Evolutionary conservation across 2,329 filamentous ascomycete species (phyloP).

Genomic region (Metarhizium anisopliae): DNA sequence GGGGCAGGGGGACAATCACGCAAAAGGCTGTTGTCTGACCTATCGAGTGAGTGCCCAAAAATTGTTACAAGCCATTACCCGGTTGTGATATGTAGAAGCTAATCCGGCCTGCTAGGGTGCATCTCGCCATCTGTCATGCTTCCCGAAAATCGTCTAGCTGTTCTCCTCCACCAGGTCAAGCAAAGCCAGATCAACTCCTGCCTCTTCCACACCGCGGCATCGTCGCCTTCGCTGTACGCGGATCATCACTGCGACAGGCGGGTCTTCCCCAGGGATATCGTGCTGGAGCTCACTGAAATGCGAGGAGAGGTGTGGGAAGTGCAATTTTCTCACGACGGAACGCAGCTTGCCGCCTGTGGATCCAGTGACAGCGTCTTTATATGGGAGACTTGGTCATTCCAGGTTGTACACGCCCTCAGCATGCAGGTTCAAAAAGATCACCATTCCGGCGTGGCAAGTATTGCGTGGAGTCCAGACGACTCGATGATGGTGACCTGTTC

Average conservation of each 20-base stretch:
- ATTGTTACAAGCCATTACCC: not conserved
- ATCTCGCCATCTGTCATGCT: slow-evolving; percentile 97
- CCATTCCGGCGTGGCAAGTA: slow-evolving; percentile 62
- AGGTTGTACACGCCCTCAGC: slow-evolving; percentile 50
- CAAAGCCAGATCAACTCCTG: slow-evolving; percentile 74
- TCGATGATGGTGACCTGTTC: slow-evolving; percentile 77
- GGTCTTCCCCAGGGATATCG: slow-evolving; percentile 67
- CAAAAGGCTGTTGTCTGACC: slow-evolving; percentile 62
- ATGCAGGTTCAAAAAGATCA: slow-evolving; percentile 40
- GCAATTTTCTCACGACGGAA: slow-evolving; percentile 81
- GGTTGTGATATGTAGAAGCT: slow-evolving; percentile 6
- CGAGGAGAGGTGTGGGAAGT: slow-evolving; percentile 85
- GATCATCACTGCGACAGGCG: slow-evolving; percentile 77
- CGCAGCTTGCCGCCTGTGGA: slow-evolving; percentile 73
- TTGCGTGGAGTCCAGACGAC: slow-evolving; percentile 91
- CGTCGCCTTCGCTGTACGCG: slow-evolving; percentile 75
- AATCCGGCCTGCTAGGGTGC: slow-evolving; percentile 46
- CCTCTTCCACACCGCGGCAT: slow-evolving; percentile 75
- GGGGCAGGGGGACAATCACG: slow-evolving; percentile 69
- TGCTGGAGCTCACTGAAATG: slow-evolving; percentile 64
- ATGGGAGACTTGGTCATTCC: slow-evolving; percentile 68
- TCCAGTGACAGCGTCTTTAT: slow-evolving; percentile 67
- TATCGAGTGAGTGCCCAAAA: slow-evolving; percentile 58
- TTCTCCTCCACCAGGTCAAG: slow-evolving; percentile 76
- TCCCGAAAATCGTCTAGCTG: slow-evolving; percentile 78